Conservation (phyloP, 2,329 filamentous ascomycete species). For the Talaromyces rugulosus region DNA sequence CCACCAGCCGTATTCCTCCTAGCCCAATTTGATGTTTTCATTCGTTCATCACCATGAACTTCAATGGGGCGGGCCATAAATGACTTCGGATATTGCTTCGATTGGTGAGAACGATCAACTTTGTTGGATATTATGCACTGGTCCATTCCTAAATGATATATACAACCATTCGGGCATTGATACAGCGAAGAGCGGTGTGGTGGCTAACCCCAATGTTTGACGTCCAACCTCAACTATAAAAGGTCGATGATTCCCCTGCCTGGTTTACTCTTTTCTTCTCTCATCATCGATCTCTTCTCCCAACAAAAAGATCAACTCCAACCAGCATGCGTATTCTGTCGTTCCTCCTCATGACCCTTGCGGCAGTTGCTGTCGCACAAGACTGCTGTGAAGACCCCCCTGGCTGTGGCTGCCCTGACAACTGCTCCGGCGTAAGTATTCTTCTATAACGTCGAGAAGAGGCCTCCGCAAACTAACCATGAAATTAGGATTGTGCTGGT, state of each 20-base stretch:
- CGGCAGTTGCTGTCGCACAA: slow-evolving; percentile 2
- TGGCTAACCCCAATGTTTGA: background rate
- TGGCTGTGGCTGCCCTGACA: slow-evolving; percentile 3
- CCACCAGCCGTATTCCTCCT: background rate
- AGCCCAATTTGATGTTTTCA: background rate
- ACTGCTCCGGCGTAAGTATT: slow-evolving; percentile 1
- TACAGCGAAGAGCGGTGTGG: background rate
- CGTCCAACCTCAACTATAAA: background rate
- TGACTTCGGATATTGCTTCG: background rate
- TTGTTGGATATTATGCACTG: background rate
- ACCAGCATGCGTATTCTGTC: background rate
- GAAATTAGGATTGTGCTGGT: slow-evolving; percentile 1
- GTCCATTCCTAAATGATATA: background rate
- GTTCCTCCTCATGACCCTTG: slow-evolving; percentile 1
- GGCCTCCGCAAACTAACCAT: background rate
- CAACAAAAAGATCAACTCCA: background rate
- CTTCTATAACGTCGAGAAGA: background rate
- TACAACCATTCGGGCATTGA: background rate
- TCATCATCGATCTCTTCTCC: background rate
- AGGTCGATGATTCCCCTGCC: background rate
- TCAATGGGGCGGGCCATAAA: background rate
- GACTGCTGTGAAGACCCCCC: slow-evolving; percentile 6
- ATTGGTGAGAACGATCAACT: background rate
- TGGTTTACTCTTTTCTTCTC: background rate
- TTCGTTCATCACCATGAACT: background rate